phyloP scores from a whole-genome alignment of 1,139 yeast species.

The Zhuliangozyma blackwelliae region DNA sequence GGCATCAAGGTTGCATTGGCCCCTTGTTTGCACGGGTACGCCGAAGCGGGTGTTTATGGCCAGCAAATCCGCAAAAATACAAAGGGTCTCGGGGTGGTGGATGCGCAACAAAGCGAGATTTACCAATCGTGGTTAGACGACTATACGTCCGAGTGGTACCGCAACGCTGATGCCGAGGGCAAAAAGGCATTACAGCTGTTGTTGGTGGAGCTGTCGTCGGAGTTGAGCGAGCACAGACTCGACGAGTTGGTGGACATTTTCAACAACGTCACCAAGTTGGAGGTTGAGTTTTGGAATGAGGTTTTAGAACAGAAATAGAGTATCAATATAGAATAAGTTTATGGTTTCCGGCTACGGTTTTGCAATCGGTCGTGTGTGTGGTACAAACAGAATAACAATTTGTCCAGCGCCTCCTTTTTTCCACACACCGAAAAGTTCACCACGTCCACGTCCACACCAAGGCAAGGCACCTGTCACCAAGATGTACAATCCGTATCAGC shows the following conservation, averaged over 20 bases:
- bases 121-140: slow-evolving; percentile 61
- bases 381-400: too few species aligned
- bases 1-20: slow-evolving; percentile 66
- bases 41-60: slow-evolving; percentile 43
- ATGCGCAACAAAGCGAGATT: slow-evolving; percentile 16
- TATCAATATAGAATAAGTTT: neutral
- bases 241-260: slow-evolving; percentile 55
- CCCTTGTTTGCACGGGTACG: slow-evolving; percentile 77
- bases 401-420: too few species aligned
- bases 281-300: slow-evolving; percentile 63
- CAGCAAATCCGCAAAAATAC: slow-evolving; percentile 10
- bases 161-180: slow-evolving; percentile 49
- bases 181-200: slow-evolving; percentile 42
- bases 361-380: too few species aligned
- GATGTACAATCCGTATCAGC: slow-evolving; percentile 47
- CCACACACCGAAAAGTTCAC: too few species aligned
- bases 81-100: slow-evolving; percentile 6
- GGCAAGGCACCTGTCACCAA: neutral
- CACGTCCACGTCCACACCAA: too few species aligned
- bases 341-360: too few species aligned
- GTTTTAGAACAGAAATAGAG: slow-evolving; percentile 15
- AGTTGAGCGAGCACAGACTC: slow-evolving; percentile 33
- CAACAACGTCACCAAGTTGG: slow-evolving; percentile 54
- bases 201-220: slow-evolving; percentile 22
- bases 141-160: slow-evolving; percentile 56